Evolutionary conservation across 2,329 filamentous ascomycete species (phyloP).

Genomic region (Aspergillus phoenicis): DNA sequence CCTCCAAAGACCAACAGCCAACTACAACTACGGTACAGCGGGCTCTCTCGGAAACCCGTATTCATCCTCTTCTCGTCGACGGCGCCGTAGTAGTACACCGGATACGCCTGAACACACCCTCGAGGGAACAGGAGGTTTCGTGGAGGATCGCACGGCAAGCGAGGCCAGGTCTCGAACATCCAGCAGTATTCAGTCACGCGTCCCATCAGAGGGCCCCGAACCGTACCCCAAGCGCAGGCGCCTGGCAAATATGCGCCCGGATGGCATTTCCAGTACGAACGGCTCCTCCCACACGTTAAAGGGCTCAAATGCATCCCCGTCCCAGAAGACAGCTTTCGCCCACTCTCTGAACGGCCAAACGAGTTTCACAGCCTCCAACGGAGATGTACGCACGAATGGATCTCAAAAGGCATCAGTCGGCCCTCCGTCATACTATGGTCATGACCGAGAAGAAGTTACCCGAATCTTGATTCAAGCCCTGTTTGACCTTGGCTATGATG

Average conservation of each 20-base stretch:
- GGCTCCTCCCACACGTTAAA: conserved; percentile 60
- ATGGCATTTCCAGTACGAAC: conserved; percentile 59
- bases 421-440: conserved; percentile 69
- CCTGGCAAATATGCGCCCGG: conserved; percentile 64
- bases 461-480: conserved; percentile 89
- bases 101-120: conserved; percentile 26
- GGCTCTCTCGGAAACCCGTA: conserved; percentile 18
- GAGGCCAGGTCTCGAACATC: conserved; percentile 30
- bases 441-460: conserved; percentile 90
- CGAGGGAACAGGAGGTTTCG: conserved; percentile 25
- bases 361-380: conserved; percentile 38
- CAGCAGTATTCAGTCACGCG: conserved; percentile 26
- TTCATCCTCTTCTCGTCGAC: conserved; percentile 29
- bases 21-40: conserved; percentile 15
- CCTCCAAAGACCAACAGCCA: conserved; percentile 17
- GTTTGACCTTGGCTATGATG: conserved; percentile 81
- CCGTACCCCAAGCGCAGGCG: conserved; percentile 61
- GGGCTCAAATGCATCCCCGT: conserved; percentile 52
- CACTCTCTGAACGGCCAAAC: conserved; percentile 60
- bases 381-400: conserved; percentile 44
- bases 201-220: conserved; percentile 34
- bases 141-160: conserved; percentile 29
- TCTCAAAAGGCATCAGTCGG: conserved; percentile 35
- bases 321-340: conserved; percentile 52
- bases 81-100: conserved; percentile 35